phyloP scores from a whole-genome alignment of 2,329 filamentous ascomycete species.

The Cladosporium sp. region DNA sequence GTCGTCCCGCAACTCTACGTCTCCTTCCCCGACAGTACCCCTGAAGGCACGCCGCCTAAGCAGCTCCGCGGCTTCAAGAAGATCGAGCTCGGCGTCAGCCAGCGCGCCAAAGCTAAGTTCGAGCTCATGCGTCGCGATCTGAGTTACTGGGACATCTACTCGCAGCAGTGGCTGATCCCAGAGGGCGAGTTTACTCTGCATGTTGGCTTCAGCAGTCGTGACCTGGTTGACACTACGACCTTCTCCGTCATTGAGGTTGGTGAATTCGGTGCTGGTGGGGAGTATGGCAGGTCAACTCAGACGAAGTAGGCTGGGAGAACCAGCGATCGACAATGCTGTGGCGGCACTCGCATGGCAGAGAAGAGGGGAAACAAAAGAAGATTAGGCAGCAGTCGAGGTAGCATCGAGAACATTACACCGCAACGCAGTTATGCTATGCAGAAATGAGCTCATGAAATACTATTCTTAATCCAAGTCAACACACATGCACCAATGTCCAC shows the following conservation, averaged over 20 bases:
- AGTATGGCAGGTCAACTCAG: not conserved
- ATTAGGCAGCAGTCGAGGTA: no score
- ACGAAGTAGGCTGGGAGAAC: not conserved
- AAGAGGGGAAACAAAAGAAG: no score
- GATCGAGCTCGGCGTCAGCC: slow-evolving; percentile 26
- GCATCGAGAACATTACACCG: no score
- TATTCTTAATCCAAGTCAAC: no score
- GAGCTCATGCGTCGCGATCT: slow-evolving; percentile 38
- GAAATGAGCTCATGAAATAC: no score
- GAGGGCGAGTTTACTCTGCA: slow-evolving; percentile 2
- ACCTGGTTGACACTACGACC: slow-evolving; percentile 9
- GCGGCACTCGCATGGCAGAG: no score
- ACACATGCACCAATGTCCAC: no score
- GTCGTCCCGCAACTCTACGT: slow-evolving; percentile 56
- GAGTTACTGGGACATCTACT: slow-evolving; percentile 38
- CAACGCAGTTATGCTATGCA: no score
- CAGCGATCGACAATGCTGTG: no score
- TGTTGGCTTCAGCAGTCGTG: slow-evolving; percentile 21
- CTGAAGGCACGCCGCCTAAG: slow-evolving; percentile 41
- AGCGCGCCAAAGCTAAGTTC: slow-evolving; percentile 29
- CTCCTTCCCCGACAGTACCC: slow-evolving; percentile 38
- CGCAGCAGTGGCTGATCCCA: slow-evolving; percentile 36
- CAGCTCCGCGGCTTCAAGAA: slow-evolving; percentile 42
- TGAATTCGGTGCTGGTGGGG: not conserved
- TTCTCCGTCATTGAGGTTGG: not conserved